These are phyloP conservation scores for Aaosphaeria pasadenensis DNA, from an alignment of 2,329 filamentous ascomycete genomes.

Conservation along the genomic window DNA sequence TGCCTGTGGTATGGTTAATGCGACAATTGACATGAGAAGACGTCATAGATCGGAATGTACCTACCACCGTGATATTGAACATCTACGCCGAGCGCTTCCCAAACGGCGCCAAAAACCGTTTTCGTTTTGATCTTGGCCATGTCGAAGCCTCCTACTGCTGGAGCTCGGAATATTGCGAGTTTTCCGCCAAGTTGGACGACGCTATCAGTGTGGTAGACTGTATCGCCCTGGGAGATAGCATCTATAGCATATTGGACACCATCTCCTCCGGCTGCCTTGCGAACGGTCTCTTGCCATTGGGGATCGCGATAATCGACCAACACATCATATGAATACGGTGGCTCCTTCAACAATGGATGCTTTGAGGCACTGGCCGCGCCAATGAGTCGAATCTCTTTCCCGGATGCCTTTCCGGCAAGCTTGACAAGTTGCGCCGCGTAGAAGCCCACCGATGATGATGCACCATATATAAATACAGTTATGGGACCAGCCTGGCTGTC, in stretches of 20 bases:
- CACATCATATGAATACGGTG: slow-evolving; percentile 38
- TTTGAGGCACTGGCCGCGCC: slow-evolving; percentile 22
- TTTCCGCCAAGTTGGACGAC: slow-evolving; percentile 24
- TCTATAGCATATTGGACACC: slow-evolving; percentile 40
- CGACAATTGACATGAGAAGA: too few relatives aligned
- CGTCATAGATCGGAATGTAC: neutral
- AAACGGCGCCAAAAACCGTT: slow-evolving; percentile 42
- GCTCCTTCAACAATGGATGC: slow-evolving; percentile 21
- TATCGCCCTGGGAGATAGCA: slow-evolving; percentile 40
- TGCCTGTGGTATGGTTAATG: too few relatives aligned
- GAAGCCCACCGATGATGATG: slow-evolving; percentile 33
- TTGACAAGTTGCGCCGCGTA: slow-evolving; percentile 31
- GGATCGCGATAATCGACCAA: slow-evolving; percentile 40
- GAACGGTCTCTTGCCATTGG: slow-evolving; percentile 33
- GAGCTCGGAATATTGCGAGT: slow-evolving; percentile 25
- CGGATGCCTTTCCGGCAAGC: slow-evolving; percentile 12
- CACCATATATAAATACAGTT: slow-evolving; percentile 30
- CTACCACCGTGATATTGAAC: slow-evolving; percentile 34
- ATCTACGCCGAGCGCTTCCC: slow-evolving; percentile 43
- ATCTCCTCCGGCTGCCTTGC: slow-evolving; percentile 10
- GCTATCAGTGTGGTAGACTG: slow-evolving; percentile 29
- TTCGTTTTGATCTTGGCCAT: slow-evolving; percentile 27
- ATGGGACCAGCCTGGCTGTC: slow-evolving; percentile 2
- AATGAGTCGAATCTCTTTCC: slow-evolving; percentile 17
- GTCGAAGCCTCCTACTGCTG: slow-evolving; percentile 23